Base-by-base conservation (phyloP, 2,329 filamentous ascomycete genomes). In the Penicillium sp. region DNA sequence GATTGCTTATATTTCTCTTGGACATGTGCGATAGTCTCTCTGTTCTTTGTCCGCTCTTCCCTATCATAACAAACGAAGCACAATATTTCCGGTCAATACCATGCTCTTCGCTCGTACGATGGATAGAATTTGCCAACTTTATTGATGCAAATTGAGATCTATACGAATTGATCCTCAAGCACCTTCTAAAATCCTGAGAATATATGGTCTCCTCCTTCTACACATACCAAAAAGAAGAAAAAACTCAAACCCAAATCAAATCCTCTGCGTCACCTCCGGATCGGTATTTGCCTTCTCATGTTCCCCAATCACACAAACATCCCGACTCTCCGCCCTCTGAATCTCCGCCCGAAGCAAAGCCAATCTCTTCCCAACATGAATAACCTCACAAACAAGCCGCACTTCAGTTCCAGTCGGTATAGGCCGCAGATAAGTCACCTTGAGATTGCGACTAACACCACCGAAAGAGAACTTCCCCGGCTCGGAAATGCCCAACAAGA, bases 281-380 rank as follows among this genome's bases (percentile, higher is more conserved):
- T 88, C 85, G 42, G 81, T 82, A 66, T 85, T 87, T 2, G 82
- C 83, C 73, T 89, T 89, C 42, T 84, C 82, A 74, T 89, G 87
- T 67, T 88, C 85, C 50, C 83, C 87, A 7, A 82, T 78, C 2
- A 83, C 80, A 67, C 86, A 71, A 10, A 89, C 59, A 43, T 76
- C 74, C 0, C 83, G 82, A 58, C 83, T 83, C 29, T 76, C 78
- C 64, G 76, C 80, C 60, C 80, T 77, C 62, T 77, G 80, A 75
- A 89, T 83, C 21, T 79, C 76, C 1, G 83, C 84, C 59, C 78
- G 78, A 6, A 89, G 56, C 13, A 81, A 78, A 50, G 78, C 79
- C 62, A 89, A 61, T 54, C 78, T 78, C 70, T 78, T 80, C 2
- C 87, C 87, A 19, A 81, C 73, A 60, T 86, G 82, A 6, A 88